Base-by-base conservation (phyloP, 768 basidiomycete genomes). In the Hygrocybe punicea region DNA sequence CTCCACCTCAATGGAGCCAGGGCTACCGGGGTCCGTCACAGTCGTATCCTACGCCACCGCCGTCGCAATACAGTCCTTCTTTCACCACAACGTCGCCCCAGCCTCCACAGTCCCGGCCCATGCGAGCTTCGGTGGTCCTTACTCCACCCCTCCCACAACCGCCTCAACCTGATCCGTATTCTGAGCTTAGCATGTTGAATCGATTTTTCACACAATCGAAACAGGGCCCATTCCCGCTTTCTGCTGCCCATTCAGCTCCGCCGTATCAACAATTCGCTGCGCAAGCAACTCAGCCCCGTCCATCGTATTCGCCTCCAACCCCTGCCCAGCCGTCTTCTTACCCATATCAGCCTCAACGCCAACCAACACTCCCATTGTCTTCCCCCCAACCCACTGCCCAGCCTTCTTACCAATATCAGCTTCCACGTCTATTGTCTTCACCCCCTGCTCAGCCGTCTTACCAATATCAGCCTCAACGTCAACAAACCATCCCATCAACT, bases 1-100 rank as follows among this genome's bases (percentile, higher is more conserved):
- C 72, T 56, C 54, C 62, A 13, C 54, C 59, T 51, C 67, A 62
- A 56, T 67, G 56, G 62, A 71, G 62, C 23, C 61, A 62, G 42
- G 24, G 42, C 33, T 63, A 48, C 29, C 63, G 39, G 45, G 21
- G 4, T 23, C 45, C n/a, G 23, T 17, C 2, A 17, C n/a, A 47
- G 11, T 24, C 45, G 6, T 47, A 47, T 23, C 45, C 45, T 17
- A 47, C 45, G 7, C 45, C 45, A 4, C 45, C 45, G 23, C 45
- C 45, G 6, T 47, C 45, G 3, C 45, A 47, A 24, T 47, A 47
- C 23, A 24, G 21, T 23, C 17, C 17, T 24, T 21, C n/a, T 13
- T 23, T 23, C 11, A 3, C 40, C 16, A 16, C 40, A 16, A 21
- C 40, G 40, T 13, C 40, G 11, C 40, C 4, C 4, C 4, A 4